Base-by-base conservation (phyloP, 2,329 filamentous ascomycete genomes). In the Neophaeococcomyces aloes region DNA sequence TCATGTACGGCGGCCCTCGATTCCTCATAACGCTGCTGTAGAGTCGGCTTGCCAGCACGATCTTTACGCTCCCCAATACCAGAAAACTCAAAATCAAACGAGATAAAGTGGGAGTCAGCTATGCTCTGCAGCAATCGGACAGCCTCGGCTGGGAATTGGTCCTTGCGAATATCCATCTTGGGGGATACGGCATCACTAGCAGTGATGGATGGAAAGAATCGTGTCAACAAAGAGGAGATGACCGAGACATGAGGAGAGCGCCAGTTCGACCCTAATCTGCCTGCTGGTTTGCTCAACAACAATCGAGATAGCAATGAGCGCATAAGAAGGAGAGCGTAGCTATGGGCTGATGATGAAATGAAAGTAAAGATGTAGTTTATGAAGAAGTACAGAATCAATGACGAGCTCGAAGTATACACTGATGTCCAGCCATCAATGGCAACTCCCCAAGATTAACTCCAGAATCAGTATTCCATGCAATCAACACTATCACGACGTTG, bases 1-100 rank as follows among this genome's bases (percentile, higher is more conserved):
- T 69, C 71, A 48, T 79, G 71, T 3, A 79, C 79, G 2, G 75
- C 76, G 21, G 62, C 62, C 56, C 75, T 80, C 45, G 69, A 67
- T 49, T 83, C 78, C 8, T 65, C 60, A 55, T 83, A 83, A 44
- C 74, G 70, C 33, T 78, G 64, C 52, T 82, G 73, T 2, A 83
- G 61, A 2, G 69, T 70, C 25, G 69, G 68, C 23, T 64, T 59
- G 10, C 57, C 52, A 25, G 50, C 56, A 29, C 59, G 59, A 38
- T 52, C 56, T 21, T 30, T 34, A 42, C 57, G 11, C 55, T 53
- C 34, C 63, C 61, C 65, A 17, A 83, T 78, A 2, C 79, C 79
- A 11, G 78, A 81, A 35, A 83, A 71, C 59, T 83, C 79, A 10
- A 82, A 65, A 55, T 83, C 79, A 46, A 83, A 66, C 2, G 78